These are phyloP conservation scores for Exobasidium rhododendri DNA, from an alignment of 1,284 basidiomycete species.

Conservation along the genomic window DNA sequence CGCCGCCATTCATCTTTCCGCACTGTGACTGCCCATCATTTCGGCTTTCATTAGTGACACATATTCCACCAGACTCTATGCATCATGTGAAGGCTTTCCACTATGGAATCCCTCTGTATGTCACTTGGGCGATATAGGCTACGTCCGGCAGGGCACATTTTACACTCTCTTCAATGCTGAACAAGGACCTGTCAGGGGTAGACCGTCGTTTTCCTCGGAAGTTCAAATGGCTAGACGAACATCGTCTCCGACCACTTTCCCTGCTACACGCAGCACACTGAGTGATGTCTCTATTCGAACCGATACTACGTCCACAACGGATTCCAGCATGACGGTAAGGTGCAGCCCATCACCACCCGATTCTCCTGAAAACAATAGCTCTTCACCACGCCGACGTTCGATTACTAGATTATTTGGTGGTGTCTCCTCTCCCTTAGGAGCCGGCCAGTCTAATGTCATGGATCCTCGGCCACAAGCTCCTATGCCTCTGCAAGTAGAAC, in stretches of 20 bases:
- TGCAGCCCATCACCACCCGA: background rate
- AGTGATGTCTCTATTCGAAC: background rate
- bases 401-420: background rate
- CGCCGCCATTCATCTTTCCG: no score
- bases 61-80: conserved; percentile 33
- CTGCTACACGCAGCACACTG: background rate
- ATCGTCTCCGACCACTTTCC: background rate
- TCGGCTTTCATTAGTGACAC: conserved; percentile 23
- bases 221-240: conserved; percentile 23
- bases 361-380: background rate
- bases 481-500: conserved; percentile 33
- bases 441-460: background rate
- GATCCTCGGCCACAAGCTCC: conserved; percentile 29
- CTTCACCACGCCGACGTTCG: conserved; percentile 1
- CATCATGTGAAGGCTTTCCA: conserved; percentile 32
- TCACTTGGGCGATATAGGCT: conserved; percentile 34
- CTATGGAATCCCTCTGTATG: conserved; percentile 41
- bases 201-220: conserved; percentile 25
- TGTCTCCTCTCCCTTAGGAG: conserved; percentile 5
- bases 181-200: conserved; percentile 24
- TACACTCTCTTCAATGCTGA: conserved; percentile 35
- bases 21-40: background rate
- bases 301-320: background rate
- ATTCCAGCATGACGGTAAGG: background rate
- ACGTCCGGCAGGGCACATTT: conserved; percentile 39